A percentile compares a stretch with the other conserved stretches of the same genome.
Conservation (phyloP, 2,329 filamentous ascomycete species). For the Penicillium sp. region DNA sequence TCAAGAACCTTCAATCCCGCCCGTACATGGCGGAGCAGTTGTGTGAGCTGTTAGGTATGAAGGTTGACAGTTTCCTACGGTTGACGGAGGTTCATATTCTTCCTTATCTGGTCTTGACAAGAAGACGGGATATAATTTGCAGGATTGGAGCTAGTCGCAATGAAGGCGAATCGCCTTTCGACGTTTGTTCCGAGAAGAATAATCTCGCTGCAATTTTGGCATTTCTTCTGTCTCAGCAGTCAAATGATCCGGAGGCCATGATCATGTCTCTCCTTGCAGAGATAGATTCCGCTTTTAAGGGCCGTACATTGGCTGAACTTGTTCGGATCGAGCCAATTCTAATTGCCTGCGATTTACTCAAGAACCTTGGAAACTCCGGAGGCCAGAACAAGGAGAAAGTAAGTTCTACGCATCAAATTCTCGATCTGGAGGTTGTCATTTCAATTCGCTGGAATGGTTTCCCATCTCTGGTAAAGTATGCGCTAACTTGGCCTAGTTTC, state of each 20-base stretch:
- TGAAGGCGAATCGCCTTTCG: conserved; percentile 58
- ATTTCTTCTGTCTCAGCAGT: conserved; percentile 61
- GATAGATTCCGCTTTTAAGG: conserved; percentile 71
- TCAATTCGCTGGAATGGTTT: too few relatives aligned
- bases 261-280: conserved; percentile 70
- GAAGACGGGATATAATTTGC: conserved; percentile 76
- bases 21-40: conserved; percentile 83
- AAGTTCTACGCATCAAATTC: conserved; percentile 32
- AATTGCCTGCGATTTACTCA: conserved; percentile 80
- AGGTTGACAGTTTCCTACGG: conserved; percentile 73
- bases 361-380: conserved; percentile 72
- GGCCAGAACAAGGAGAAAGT: conserved; percentile 60
- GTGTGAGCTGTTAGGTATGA: conserved; percentile 78
- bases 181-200: conserved; percentile 62
- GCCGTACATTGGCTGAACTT: conserved; percentile 68
- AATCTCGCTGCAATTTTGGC: conserved; percentile 65
- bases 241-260: conserved; percentile 68
- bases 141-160: conserved; percentile 75
- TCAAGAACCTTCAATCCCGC: conserved; percentile 77
- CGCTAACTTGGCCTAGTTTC: conserved; percentile 35
- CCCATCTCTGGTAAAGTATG: background rate
- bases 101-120: conserved; percentile 81
- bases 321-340: conserved; percentile 75
- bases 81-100: conserved; percentile 80
- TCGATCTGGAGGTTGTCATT: too few relatives aligned